phyloP scores from a whole-genome alignment of 768 basidiomycete genomes.

The Strobilomyces echinocephalus region DNA sequence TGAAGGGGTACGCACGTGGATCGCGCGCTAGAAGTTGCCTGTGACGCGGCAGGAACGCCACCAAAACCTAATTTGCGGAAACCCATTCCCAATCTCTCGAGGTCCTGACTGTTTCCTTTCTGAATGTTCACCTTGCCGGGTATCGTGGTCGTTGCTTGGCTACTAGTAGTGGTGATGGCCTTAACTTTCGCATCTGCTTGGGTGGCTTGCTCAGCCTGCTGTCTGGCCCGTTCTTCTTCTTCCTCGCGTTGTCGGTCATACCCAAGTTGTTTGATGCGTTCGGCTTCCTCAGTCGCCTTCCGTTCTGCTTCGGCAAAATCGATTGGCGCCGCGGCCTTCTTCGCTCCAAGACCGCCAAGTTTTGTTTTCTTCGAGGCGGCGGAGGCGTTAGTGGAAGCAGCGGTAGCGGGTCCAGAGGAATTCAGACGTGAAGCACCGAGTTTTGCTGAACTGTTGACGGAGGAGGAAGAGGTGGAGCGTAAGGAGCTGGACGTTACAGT shows the following conservation, averaged over 20 bases:
- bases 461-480: constrained; percentile 40
- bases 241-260: constrained; percentile 85
- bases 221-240: constrained; percentile 69
- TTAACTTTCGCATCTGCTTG: constrained; percentile 28
- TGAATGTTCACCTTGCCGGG: constrained; percentile 30
- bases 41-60: constrained; percentile 61
- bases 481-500: constrained; percentile 63
- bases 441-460: constrained; percentile 30
- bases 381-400: constrained; percentile 29
- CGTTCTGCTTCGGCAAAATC: constrained; percentile 94
- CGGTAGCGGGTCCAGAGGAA: constrained; percentile 34
- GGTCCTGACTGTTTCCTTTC: constrained; percentile 43
- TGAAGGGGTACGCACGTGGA: constrained; percentile 30
- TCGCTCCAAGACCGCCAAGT: constrained; percentile 78
- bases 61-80: constrained; percentile 84
- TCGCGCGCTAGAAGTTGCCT: constrained; percentile 46
- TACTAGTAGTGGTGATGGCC: constrained; percentile 16
- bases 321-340: constrained; percentile 74
- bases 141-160: constrained; percentile 21
- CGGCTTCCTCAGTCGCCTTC: constrained; percentile 87
- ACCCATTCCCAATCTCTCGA: constrained; percentile 60
- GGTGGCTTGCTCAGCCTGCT: constrained; percentile 50
- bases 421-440: constrained; percentile 40
- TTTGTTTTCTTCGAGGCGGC: constrained; percentile 56
- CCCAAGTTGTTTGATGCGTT: constrained; percentile 85